These are phyloP conservation scores for Leishmania martiniquensis DNA, from an alignment of 208 protist genomes.

Conservation along the genomic window DNA sequence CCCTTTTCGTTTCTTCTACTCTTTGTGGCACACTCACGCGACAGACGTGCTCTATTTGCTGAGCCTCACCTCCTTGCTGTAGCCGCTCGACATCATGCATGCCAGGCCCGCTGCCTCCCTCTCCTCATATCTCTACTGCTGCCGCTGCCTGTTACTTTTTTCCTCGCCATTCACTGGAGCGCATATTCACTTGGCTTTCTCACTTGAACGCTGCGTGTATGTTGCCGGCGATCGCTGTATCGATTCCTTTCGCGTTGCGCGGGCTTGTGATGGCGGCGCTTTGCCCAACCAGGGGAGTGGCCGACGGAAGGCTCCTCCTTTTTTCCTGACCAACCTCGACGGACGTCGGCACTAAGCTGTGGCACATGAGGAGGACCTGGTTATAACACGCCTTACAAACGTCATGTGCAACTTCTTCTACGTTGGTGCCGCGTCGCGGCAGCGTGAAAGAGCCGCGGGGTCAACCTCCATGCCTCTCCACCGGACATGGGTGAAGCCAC, in stretches of 20 bases:
- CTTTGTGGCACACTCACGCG: background rate
- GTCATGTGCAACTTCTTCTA: slow-evolving; percentile 15
- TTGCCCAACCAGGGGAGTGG: background rate
- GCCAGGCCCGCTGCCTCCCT: background rate
- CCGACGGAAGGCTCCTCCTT: background rate
- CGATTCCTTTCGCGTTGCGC: background rate
- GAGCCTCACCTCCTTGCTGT: background rate
- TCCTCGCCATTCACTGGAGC: no score
- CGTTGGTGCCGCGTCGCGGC: background rate
- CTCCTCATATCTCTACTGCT: no score
- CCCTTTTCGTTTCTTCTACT: background rate
- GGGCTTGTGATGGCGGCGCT: background rate
- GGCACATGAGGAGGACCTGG: background rate
- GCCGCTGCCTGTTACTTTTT: background rate
- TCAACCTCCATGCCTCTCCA: background rate
- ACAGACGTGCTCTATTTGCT: background rate
- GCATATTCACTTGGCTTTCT: background rate
- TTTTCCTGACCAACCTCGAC: background rate
- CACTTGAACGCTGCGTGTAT: background rate
- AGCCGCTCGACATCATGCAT: background rate
- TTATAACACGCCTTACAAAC: background rate
- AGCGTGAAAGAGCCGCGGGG: background rate
- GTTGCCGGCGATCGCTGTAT: background rate
- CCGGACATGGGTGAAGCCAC: slow-evolving; percentile 1
- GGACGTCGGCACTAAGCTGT: background rate